Conservation (phyloP, 73 alveolate genomes). For the Chromera velia region DNA sequence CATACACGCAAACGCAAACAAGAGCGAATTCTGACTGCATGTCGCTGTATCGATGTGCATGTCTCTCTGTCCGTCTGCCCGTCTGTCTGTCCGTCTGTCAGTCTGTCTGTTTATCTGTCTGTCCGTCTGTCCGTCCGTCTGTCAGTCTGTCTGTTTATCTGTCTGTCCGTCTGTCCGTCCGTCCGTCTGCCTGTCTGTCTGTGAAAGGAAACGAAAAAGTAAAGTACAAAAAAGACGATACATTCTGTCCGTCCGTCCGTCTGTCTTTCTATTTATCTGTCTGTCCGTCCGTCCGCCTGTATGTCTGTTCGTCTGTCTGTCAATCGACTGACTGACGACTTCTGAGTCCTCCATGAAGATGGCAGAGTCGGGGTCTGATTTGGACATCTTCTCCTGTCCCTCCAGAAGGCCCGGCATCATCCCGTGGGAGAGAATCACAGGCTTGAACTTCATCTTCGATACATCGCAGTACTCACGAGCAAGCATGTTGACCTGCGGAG, state of each 20-base stretch:
- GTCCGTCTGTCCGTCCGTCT: too few relatives aligned
- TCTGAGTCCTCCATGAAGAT: slow-evolving; percentile 85
- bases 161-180: too few relatives aligned
- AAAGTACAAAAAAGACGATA: not conserved
- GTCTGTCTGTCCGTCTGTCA: too few relatives aligned
- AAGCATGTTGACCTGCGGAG: slow-evolving; percentile 81
- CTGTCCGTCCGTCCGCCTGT: not conserved
- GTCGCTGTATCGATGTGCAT: too few relatives aligned
- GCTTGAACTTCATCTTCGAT: slow-evolving; percentile 64
- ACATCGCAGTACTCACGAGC: slow-evolving; percentile 94
- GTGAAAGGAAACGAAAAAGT: not conserved
- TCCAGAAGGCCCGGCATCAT: slow-evolving; percentile 61
- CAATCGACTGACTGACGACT: slow-evolving; percentile 3
- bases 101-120: too few relatives aligned
- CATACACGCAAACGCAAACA: too few relatives aligned
- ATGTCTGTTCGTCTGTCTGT: not conserved
- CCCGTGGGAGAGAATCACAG: slow-evolving; percentile 92
- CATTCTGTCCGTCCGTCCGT: not conserved
- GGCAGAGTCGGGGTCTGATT: slow-evolving; percentile 94
- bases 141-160: too few relatives aligned
- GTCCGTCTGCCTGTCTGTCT: too few relatives aligned
- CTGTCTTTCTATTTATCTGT: not conserved
- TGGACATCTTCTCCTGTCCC: slow-evolving; percentile 92
- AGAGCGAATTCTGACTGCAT: too few relatives aligned
- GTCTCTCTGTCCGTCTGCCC: too few relatives aligned